A percentile compares a stretch with the other conserved stretches of the same genome.
These are phyloP conservation scores for Colletotrichum sp. DNA, from an alignment of 2,329 filamentous ascomycete species.

Conservation along the genomic window DNA sequence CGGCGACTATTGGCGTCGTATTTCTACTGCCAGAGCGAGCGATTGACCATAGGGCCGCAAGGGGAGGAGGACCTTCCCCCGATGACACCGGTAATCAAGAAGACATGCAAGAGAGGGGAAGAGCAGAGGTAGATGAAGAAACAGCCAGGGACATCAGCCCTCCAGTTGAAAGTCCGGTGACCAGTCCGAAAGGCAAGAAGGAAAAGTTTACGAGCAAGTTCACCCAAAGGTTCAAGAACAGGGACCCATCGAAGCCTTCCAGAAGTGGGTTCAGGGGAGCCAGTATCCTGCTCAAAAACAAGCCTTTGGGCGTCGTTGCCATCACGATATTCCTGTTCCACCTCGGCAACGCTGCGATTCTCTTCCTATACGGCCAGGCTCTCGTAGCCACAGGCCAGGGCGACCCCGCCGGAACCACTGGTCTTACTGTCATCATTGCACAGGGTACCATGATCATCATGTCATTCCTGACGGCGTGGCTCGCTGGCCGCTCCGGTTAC, in stretches of 20 bases:
- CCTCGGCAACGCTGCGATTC: constrained; percentile 13
- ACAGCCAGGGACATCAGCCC: neutral
- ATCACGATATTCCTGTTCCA: constrained; percentile 4
- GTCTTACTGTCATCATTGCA: constrained; percentile 8
- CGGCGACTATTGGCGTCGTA: neutral
- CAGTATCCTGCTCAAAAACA: neutral
- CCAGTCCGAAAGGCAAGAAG: neutral
- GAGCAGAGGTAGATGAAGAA: neutral
- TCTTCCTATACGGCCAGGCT: constrained; percentile 7
- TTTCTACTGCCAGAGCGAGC: neutral
- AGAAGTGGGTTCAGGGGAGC: neutral
- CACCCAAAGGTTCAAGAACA: neutral
- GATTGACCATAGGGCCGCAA: neutral
- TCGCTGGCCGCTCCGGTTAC: neutral
- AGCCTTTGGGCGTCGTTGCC: neutral
- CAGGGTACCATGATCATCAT: constrained; percentile 13
- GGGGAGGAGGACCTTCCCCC: neutral
- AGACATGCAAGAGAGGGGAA: neutral
- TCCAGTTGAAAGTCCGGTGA: neutral
- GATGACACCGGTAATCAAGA: neutral
- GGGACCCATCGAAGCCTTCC: neutral
- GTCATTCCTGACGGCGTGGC: constrained; percentile 3
- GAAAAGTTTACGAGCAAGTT: neutral
- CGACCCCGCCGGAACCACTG: constrained; percentile 8
- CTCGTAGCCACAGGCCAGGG: constrained; percentile 9